Percentiles rank a stretch among this genome's conserved stretches.
These are phyloP conservation scores for Fusarium sp. DNA, from an alignment of 2,329 filamentous ascomycete species.

Conservation along the genomic window DNA sequence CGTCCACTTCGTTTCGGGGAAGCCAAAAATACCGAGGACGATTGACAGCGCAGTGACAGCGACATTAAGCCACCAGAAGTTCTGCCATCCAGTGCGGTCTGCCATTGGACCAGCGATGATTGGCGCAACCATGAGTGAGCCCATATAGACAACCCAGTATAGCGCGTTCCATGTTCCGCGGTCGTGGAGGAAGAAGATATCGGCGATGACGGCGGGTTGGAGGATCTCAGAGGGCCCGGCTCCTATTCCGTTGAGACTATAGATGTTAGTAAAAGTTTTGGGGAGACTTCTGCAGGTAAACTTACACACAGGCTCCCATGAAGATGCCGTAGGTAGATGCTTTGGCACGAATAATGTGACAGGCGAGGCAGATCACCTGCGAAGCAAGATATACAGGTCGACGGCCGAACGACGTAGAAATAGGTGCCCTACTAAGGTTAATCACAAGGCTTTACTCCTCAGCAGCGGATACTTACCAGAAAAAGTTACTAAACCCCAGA, in stretches of 20 bases:
- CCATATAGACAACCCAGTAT: conserved; percentile 32
- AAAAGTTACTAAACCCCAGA: not conserved
- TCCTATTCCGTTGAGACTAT: conserved; percentile 9
- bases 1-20: conserved; percentile 5
- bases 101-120: conserved; percentile 9
- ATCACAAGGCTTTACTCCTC: rapidly evolving
- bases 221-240: conserved; percentile 26
- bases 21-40: not conserved
- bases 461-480: not conserved
- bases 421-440: not conserved
- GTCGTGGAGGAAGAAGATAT: conserved; percentile 36
- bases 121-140: conserved; percentile 13
- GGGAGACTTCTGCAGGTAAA: rapidly evolving
- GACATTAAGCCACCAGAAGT: conserved; percentile 16
- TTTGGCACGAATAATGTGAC: not conserved
- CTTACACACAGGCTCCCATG: conserved; percentile 11
- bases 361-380: conserved; percentile 1
- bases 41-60: not conserved
- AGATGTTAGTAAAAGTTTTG: rapidly evolving
- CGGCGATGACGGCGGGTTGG: conserved; percentile 32
- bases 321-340: conserved; percentile 5
- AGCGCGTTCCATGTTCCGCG: conserved; percentile 33
- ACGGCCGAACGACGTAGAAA: not conserved
- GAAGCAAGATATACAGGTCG: conserved; percentile 8
- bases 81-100: not conserved